phyloP scores from a whole-genome alignment of 208 protist genomes.

The Balamuthia mandrillaris region DNA sequence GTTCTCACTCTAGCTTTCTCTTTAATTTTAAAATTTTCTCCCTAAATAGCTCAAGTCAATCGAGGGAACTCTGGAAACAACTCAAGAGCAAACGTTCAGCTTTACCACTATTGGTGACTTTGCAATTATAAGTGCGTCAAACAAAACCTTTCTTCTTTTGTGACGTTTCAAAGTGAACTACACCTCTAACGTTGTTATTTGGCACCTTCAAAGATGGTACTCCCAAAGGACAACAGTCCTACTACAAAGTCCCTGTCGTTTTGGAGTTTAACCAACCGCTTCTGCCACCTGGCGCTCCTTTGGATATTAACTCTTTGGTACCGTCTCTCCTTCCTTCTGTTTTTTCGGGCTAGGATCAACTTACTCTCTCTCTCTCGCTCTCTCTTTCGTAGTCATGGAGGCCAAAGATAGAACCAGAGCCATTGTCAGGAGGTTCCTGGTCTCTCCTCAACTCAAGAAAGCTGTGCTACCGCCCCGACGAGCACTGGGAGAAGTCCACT shows the following conservation, averaged over 20 bases:
- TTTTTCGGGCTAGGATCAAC: not conserved
- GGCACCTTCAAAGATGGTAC: not conserved
- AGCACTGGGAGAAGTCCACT: no score
- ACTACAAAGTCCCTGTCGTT: not conserved
- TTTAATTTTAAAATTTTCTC: not conserved
- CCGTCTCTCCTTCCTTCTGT: not conserved
- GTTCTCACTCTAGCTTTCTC: not conserved
- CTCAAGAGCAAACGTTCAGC: not conserved
- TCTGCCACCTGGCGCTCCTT: not conserved
- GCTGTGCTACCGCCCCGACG: no score
- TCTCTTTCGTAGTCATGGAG: not conserved
- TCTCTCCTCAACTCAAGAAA: no score
- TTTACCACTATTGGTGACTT: not conserved
- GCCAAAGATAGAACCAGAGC: constrained; percentile 3
- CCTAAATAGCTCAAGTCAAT: not conserved
- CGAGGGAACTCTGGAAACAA: not conserved
- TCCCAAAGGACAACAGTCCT: not conserved
- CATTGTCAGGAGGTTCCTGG: constrained; percentile 2
- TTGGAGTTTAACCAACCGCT: constrained; percentile 33
- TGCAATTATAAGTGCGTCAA: not conserved
- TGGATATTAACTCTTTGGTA: constrained; percentile 8
- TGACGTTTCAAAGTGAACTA: not conserved
- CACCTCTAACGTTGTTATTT: not conserved
- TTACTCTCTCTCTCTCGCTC: not conserved
- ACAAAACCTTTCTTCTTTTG: not conserved